phyloP scores from a whole-genome alignment of 1,284 basidiomycete species.

The Cerrena zonata region DNA sequence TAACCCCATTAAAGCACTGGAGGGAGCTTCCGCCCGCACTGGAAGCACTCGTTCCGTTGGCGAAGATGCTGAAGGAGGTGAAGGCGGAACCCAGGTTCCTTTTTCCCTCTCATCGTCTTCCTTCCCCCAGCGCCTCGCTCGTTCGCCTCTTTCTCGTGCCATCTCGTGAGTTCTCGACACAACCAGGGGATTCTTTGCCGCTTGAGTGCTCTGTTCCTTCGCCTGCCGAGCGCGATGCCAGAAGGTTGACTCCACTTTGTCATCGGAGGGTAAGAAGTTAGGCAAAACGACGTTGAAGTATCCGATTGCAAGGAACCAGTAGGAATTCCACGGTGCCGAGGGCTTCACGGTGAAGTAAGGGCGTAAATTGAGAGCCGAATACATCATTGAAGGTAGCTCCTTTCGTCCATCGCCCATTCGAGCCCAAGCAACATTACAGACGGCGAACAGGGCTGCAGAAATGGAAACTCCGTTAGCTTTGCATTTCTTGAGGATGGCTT shows the following conservation, averaged over 20 bases:
- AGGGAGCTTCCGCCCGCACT: slow-evolving; percentile 33
- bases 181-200: slow-evolving; percentile 57
- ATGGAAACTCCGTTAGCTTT: slow-evolving; percentile 70
- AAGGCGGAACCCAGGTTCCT: slow-evolving; percentile 37
- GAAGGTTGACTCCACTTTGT: slow-evolving; percentile 42
- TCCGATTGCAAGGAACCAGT: slow-evolving; percentile 73
- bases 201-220: slow-evolving; percentile 57
- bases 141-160: slow-evolving; percentile 53
- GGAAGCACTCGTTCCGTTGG: slow-evolving; percentile 22
- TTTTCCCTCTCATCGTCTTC: slow-evolving; percentile 63
- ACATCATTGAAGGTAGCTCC: slow-evolving; percentile 69
- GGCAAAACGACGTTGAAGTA: slow-evolving; percentile 78
- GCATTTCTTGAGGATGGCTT: slow-evolving; percentile 55
- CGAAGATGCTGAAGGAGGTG: slow-evolving; percentile 19
- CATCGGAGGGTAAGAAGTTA: slow-evolving; percentile 47
- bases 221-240: slow-evolving; percentile 71
- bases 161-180: slow-evolving; percentile 56
- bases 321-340: slow-evolving; percentile 47
- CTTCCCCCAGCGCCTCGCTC: slow-evolving; percentile 60
- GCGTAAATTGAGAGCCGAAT: slow-evolving; percentile 72
- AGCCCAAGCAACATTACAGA: slow-evolving; percentile 72
- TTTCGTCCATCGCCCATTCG: slow-evolving; percentile 38
- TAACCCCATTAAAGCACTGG: slow-evolving; percentile 63
- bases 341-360: slow-evolving; percentile 46
- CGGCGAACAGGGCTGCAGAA: slow-evolving; percentile 67